Conservation (phyloP, 1,284 basidiomycete species). For the Pyrrhoderma noxium region DNA sequence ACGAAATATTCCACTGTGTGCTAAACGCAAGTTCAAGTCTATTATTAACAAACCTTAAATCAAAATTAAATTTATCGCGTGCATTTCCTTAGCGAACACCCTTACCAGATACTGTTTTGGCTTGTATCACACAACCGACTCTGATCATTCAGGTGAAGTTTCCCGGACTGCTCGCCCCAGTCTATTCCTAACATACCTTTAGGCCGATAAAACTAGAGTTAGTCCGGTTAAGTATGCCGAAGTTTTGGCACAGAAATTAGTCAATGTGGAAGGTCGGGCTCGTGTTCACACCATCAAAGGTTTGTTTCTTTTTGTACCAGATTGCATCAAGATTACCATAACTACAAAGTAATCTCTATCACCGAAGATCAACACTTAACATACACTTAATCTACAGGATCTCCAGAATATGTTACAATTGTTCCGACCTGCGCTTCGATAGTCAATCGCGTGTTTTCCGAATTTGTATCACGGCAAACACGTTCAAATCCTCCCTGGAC, state of each 20-base stretch:
- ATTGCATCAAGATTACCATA: neutral
- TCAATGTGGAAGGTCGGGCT: slow-evolving; percentile 42
- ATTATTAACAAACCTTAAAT: neutral
- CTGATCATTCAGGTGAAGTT: slow-evolving; percentile 60
- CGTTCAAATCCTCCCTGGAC: slow-evolving; percentile 20
- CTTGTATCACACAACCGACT: slow-evolving; percentile 52
- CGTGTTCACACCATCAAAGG: slow-evolving; percentile 60
- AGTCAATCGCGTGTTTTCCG: slow-evolving; percentile 54
- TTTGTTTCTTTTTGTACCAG: slow-evolving; percentile 23
- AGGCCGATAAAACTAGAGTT: slow-evolving; percentile 55
- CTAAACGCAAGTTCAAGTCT: slow-evolving; percentile 43
- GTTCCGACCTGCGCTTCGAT: slow-evolving; percentile 49
- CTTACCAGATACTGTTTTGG: slow-evolving; percentile 39
- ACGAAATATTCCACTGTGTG: slow-evolving; percentile 47
- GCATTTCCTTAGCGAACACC: slow-evolving; percentile 41
- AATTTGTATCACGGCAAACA: slow-evolving; percentile 52
- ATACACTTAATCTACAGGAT: slow-evolving; percentile 32
- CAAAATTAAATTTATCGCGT: neutral
- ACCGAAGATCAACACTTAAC: neutral
- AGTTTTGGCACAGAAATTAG: slow-evolving; percentile 39
- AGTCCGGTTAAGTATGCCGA: slow-evolving; percentile 55
- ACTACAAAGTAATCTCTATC: neutral
- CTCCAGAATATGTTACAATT: slow-evolving; percentile 41
- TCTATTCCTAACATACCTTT: slow-evolving; percentile 8
- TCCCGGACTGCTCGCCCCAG: neutral